A percentile compares a stretch with the other conserved stretches of the same genome.
These are phyloP conservation scores for Mitragyna speciosa DNA, from an alignment of 257 asterid genomes.

Conservation along the genomic window DNA sequence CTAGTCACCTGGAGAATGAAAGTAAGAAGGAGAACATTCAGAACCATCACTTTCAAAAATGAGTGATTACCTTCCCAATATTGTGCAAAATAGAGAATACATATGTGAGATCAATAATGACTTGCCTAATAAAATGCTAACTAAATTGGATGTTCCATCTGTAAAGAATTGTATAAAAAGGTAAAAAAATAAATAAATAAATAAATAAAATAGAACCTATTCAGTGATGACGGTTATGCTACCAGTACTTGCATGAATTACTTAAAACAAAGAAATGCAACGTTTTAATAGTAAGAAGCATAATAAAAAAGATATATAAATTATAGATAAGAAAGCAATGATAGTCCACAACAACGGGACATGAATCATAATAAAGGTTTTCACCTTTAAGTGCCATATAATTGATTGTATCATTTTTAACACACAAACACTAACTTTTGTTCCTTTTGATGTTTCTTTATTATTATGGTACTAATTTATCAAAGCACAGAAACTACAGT, in stretches of 20 bases:
- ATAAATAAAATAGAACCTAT: neutral
- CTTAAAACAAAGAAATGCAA: neutral
- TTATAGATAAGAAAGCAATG: neutral
- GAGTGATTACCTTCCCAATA: neutral
- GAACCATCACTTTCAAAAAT: neutral
- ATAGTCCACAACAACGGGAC: neutral
- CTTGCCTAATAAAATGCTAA: neutral
- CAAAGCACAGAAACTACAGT: neutral
- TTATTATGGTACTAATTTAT: neutral
- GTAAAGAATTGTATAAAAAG: neutral
- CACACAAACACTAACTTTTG: neutral
- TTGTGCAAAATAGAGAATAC: neutral
- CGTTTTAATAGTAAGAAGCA: neutral
- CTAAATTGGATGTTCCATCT: neutral
- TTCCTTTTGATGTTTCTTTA: neutral
- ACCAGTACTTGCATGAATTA: neutral
- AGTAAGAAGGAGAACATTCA: neutral
- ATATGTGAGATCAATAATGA: neutral
- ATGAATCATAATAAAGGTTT: neutral
- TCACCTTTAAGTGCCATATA: neutral
- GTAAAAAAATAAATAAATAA: too few species aligned
- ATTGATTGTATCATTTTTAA: too few species aligned
- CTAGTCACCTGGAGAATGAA: constrained; percentile 52
- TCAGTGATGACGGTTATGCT: neutral
- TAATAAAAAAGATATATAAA: neutral